Evolutionary conservation across 306 rosid species (phyloP).

Genomic region (Fragaria iinumae): DNA sequence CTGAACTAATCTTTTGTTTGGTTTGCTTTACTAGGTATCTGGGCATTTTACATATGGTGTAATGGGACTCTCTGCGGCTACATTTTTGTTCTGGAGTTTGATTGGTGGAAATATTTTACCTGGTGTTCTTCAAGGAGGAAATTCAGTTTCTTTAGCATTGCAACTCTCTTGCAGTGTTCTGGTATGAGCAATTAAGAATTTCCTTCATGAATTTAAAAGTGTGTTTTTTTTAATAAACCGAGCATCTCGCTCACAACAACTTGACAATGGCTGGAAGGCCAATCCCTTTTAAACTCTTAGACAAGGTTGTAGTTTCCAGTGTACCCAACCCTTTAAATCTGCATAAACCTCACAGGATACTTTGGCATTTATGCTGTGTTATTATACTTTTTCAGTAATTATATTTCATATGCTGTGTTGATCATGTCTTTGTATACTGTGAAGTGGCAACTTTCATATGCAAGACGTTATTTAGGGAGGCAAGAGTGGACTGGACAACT

Average conservation of each 20-base stretch:
- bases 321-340: background rate
- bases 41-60: conserved; percentile 98
- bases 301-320: background rate
- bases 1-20: conserved; percentile 12
- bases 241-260: background rate
- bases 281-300: background rate
- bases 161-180: conserved; percentile 97
- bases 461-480: background rate
- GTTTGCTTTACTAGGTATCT: conserved; percentile 63
- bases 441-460: background rate
- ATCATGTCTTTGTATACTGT: background rate
- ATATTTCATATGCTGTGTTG: background rate
- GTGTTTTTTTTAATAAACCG: background rate
- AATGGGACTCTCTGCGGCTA: conserved; percentile 82
- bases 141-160: conserved; percentile 81
- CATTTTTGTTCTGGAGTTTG: conserved; percentile 81
- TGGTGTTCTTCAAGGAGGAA: conserved; percentile 63
- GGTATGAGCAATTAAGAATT: conserved; percentile 47
- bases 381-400: background rate
- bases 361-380: background rate
- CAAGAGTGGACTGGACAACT: background rate
- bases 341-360: background rate
- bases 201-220: background rate
- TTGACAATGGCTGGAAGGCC: background rate
- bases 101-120: conserved; percentile 70